Evolutionary conservation across 177 flowering plant species (phyloP).

Genomic region (Telopea speciosissima): DNA sequence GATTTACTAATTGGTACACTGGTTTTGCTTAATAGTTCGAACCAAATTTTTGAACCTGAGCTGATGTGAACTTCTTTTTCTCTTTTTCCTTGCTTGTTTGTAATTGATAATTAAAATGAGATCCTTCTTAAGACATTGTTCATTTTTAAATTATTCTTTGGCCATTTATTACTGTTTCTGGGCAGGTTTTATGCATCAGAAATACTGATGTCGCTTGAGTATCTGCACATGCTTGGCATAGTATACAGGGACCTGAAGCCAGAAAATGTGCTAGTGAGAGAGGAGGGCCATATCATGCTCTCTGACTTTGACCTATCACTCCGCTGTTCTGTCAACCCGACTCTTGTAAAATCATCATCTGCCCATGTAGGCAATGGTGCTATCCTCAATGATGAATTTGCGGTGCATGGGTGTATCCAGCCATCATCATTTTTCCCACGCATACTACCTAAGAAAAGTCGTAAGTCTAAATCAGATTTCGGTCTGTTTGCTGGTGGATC

Average conservation of each 20-base stretch:
- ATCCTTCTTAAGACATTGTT: too few relatives aligned
- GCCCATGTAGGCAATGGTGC: slow-evolving; percentile 29
- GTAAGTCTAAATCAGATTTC: slow-evolving; percentile 70
- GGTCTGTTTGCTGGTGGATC: slow-evolving; percentile 42
- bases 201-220: slow-evolving; percentile 60
- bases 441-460: slow-evolving; percentile 53
- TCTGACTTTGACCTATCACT: slow-evolving; percentile 73
- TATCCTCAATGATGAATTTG: slow-evolving; percentile 35
- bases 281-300: slow-evolving; percentile 81
- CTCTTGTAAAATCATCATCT: slow-evolving; percentile 71
- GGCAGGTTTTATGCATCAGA: slow-evolving; percentile 69
- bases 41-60: not conserved
- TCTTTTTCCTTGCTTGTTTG: not conserved
- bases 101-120: too few relatives aligned
- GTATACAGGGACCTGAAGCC: slow-evolving; percentile 74
- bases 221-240: slow-evolving; percentile 72
- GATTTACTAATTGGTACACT: not conserved
- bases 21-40: not conserved
- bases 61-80: not conserved
- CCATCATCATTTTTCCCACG: slow-evolving; percentile 54
- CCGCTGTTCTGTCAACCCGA: slow-evolving; percentile 67
- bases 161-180: not conserved
- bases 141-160: not conserved
- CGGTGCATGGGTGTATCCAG: slow-evolving; percentile 54
- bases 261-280: slow-evolving; percentile 73